Percentiles rank a stretch among this genome's conserved stretches.
Conservation (phyloP, 1,139 yeast species). For the Blastobotrys arbuscula region DNA sequence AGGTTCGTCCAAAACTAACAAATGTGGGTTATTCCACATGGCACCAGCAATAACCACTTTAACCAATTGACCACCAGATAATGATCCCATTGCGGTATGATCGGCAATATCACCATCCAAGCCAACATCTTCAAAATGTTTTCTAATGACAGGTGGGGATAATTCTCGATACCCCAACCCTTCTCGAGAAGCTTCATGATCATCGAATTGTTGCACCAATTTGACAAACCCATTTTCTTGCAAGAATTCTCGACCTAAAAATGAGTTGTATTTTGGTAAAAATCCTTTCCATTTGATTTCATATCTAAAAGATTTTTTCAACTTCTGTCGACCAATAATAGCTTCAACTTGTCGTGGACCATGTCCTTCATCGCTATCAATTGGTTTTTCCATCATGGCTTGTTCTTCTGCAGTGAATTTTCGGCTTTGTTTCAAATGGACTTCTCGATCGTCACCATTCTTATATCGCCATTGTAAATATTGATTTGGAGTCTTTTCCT, state of each 20-base stretch:
- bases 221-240: conserved; percentile 80
- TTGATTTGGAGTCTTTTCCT: conserved; percentile 96
- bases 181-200: conserved; percentile 97
- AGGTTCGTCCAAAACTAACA: conserved; percentile 95
- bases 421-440: conserved; percentile 86
- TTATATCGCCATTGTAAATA: conserved; percentile 97
- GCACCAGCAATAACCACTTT: conserved; percentile 99
- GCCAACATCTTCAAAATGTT: conserved; percentile 96
- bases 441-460: conserved; percentile 98
- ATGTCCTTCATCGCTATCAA: conserved; percentile 81
- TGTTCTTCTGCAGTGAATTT: conserved; percentile 79
- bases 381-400: conserved; percentile 68
- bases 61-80: conserved; percentile 97
- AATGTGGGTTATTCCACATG: conserved; percentile 99
- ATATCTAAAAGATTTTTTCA: conserved; percentile 93
- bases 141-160: conserved; percentile 84
- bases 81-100: conserved; percentile 93
- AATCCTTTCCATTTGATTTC: conserved; percentile 92
- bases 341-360: conserved; percentile 89
- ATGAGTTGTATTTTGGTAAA: conserved; percentile 89
- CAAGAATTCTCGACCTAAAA: conserved; percentile 82
- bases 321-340: conserved; percentile 92
- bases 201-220: conserved; percentile 90
- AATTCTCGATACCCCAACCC: conserved; percentile 96
- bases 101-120: conserved; percentile 97